Evolutionary conservation across 768 basidiomycete species (phyloP), one percentile per base, ranked within the genome.

Genomic region (Calocybe cyanea): DNA sequence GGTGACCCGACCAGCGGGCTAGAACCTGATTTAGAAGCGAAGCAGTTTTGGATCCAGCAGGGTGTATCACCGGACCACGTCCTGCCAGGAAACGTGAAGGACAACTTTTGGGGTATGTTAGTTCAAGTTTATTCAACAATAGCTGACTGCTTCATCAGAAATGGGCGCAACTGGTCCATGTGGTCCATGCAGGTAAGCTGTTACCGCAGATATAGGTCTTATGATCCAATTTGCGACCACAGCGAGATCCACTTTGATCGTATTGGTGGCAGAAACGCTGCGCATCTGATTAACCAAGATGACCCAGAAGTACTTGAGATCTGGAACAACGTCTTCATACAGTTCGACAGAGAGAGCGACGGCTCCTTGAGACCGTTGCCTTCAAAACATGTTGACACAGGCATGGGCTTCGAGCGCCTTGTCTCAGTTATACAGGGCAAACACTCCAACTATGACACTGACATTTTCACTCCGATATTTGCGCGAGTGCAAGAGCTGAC

Each of bases 241-340:
- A 92, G 92, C 56, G 96, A 99, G 67, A 87, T 99, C 51, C 96
- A 99, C 66, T 95, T 80, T 60, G 96, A 99, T 65, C 87, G 93
- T 34, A 90, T 98, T 52, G 96, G 96, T n/a, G 90, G 87, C n/a
- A 81, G 96, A 40, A 92, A 97, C 60, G 95, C 93, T 41, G 80
- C 93, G 5, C 75, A 84, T 57, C 81, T 96, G 38, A 96, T 99
- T 54, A 98, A 99, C 64, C 76, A 84, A 56, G 96, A 99, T 63
- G 96, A 98, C 60, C 93, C 96, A 1, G 85, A 94, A 52, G 96
- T 99, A 7, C 77, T 99, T 47, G 92, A 95, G 66, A 94, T 99
- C 55, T 99, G 96, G 96, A 99, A 99, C 72, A 97, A 96, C 63
- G 96, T 99, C 46, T 99, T 97, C 63, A 98, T 99, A 61, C 94